Conservation (phyloP, 768 basidiomycete species). For the Mrakia frigida region DNA sequence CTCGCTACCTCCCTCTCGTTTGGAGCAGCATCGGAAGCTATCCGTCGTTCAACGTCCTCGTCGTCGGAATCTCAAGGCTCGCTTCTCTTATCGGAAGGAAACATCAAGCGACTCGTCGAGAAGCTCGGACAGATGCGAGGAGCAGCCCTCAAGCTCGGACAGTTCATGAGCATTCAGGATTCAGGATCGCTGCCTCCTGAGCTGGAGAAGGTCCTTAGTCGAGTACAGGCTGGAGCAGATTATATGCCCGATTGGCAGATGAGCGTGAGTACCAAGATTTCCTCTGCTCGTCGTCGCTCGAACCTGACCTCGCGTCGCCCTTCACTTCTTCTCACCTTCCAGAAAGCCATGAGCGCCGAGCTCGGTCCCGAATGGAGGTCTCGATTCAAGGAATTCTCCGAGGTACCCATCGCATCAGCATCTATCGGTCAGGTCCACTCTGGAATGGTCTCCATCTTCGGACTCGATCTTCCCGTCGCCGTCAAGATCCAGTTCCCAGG, state of each 20-base stretch:
- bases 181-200: constrained; percentile 81
- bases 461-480: constrained; percentile 39
- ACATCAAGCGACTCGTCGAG: constrained; percentile 78
- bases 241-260: constrained; percentile 99
- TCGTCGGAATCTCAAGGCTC: constrained; percentile 36
- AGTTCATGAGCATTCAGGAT: constrained; percentile 98
- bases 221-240: constrained; percentile 91
- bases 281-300: not conserved
- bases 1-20: constrained; percentile 82
- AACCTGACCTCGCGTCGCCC: not conserved
- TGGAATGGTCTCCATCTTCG: constrained; percentile 47
- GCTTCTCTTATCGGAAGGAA: constrained; percentile 83
- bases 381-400: constrained; percentile 68
- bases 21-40: constrained; percentile 80
- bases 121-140: constrained; percentile 95
- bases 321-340: constrained; percentile 40
- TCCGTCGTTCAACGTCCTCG: constrained; percentile 58
- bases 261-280: constrained; percentile 62
- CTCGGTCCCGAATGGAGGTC: constrained; percentile 70
- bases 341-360: constrained; percentile 63
- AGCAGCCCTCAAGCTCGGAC: constrained; percentile 91
- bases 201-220: constrained; percentile 76
- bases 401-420: constrained; percentile 86
- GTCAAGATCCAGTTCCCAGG: constrained; percentile 93
- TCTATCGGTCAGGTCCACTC: constrained; percentile 95